Conservation (phyloP, 331 rosid species). For the Malus hybrid region DNA sequence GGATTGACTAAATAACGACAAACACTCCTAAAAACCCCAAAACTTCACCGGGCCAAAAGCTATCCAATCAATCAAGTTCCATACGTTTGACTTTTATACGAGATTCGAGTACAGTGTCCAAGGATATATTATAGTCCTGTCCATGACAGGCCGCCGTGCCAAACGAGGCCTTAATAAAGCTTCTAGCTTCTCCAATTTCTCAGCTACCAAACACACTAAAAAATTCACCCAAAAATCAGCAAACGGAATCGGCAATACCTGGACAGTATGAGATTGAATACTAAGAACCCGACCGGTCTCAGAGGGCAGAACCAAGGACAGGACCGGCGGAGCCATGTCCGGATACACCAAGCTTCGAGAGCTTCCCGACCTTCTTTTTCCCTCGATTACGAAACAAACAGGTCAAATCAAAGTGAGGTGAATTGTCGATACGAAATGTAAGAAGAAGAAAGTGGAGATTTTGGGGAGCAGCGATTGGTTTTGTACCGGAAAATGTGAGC, state of each 20-base stretch:
- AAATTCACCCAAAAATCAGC: too few relatives aligned
- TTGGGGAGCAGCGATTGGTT: neutral
- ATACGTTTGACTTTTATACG: neutral
- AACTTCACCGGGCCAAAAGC: neutral
- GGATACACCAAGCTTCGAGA: slow-evolving; percentile 13
- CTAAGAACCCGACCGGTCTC: slow-evolving; percentile 88
- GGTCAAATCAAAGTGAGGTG: neutral
- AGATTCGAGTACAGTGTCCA: neutral
- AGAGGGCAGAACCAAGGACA: slow-evolving; percentile 77
- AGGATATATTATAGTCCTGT: too few relatives aligned
- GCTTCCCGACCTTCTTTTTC: neutral
- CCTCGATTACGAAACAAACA: neutral
- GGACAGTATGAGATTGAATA: slow-evolving; percentile 90
- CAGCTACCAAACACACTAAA: neutral
- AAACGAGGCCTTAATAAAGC: neutral
- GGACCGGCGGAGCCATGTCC: slow-evolving; percentile 77
- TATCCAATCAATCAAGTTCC: neutral
- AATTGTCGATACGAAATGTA: neutral
- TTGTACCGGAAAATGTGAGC: slow-evolving; percentile 35
- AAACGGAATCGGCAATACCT: slow-evolving; percentile 31
- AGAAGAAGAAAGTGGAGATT: neutral
- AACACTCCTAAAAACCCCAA: neutral
- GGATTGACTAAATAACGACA: neutral
- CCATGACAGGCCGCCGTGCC: too few relatives aligned
- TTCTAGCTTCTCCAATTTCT: neutral